These are phyloP conservation scores for Hymenotorrendiella dingleyae DNA, from an alignment of 2,329 filamentous ascomycete genomes.

Conservation along the genomic window DNA sequence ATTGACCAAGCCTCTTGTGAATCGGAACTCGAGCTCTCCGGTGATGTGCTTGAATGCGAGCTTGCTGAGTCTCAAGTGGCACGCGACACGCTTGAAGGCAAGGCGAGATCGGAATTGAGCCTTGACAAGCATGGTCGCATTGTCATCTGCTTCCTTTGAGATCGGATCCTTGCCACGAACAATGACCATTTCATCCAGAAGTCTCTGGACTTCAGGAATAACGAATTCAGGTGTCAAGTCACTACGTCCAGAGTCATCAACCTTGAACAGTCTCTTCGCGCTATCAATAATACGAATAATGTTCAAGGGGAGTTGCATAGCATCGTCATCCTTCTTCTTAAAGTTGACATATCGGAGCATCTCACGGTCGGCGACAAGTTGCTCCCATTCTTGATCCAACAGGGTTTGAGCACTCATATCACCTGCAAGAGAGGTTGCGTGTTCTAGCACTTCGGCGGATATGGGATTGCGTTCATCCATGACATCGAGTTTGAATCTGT, in stretches of 20 bases:
- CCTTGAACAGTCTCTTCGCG: slow-evolving; percentile 83
- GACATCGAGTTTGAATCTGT: slow-evolving; percentile 79
- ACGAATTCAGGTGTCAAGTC: slow-evolving; percentile 86
- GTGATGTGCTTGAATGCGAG: slow-evolving; percentile 89
- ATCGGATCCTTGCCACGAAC: slow-evolving; percentile 81
- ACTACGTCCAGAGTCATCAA: slow-evolving; percentile 78
- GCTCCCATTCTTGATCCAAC: slow-evolving; percentile 83
- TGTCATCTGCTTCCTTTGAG: slow-evolving; percentile 79
- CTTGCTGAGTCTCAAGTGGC: slow-evolving; percentile 79
- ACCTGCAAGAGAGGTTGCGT: slow-evolving; percentile 78
- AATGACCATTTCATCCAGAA: slow-evolving; percentile 74
- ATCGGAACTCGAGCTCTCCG: slow-evolving; percentile 84
- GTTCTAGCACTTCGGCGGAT: slow-evolving; percentile 71
- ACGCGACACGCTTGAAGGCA: slow-evolving; percentile 87
- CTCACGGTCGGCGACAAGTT: slow-evolving; percentile 66
- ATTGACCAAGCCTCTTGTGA: slow-evolving; percentile 76
- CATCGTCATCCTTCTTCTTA: slow-evolving; percentile 69
- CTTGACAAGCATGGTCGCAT: slow-evolving; percentile 88
- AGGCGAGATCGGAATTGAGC: slow-evolving; percentile 82
- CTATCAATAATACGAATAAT: slow-evolving; percentile 85
- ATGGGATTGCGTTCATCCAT: slow-evolving; percentile 57
- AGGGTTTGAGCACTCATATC: slow-evolving; percentile 82
- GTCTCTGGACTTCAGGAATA: slow-evolving; percentile 67
- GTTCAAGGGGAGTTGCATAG: slow-evolving; percentile 89
- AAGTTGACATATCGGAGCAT: slow-evolving; percentile 65